Conservation (phyloP, 768 basidiomycete species). For the Kwoniella sp. region DNA sequence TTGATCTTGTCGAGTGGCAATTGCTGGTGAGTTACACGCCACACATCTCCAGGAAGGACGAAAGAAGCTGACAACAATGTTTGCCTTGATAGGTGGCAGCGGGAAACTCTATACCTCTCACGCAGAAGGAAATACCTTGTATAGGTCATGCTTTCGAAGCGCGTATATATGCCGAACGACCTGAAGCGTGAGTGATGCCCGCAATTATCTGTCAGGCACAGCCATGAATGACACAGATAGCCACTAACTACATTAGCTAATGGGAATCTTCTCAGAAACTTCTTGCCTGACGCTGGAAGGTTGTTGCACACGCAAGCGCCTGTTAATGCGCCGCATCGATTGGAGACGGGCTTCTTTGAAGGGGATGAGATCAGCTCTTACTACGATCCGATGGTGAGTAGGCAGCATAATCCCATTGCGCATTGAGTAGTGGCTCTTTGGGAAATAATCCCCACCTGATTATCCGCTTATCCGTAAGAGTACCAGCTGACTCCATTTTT, state of each 20-base stretch:
- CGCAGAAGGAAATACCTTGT: conserved; percentile 76
- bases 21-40: conserved; percentile 64
- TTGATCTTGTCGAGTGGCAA: conserved; percentile 95
- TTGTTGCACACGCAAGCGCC: conserved; percentile 82
- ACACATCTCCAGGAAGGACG: not conserved
- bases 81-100: conserved; percentile 68
- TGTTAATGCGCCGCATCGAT: conserved; percentile 71
- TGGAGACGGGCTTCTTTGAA: conserved; percentile 84
- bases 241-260: not conserved
- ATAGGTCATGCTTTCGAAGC: conserved; percentile 93
- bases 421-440: too few species aligned
- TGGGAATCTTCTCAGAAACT: conserved; percentile 59
- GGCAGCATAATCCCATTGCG: too few species aligned
- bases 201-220: not conserved
- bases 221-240: not conserved
- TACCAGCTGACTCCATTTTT: too few species aligned
- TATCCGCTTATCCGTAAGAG: too few species aligned
- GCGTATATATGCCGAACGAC: conserved; percentile 93
- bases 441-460: not conserved
- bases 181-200: conserved; percentile 64
- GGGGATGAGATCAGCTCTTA: conserved; percentile 56
- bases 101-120: conserved; percentile 78
- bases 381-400: conserved; percentile 51
- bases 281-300: conserved; percentile 85
- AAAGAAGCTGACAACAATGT: not conserved